Conservation (phyloP, 2,329 filamentous ascomycete genomes). For the Alternaria solani region DNA sequence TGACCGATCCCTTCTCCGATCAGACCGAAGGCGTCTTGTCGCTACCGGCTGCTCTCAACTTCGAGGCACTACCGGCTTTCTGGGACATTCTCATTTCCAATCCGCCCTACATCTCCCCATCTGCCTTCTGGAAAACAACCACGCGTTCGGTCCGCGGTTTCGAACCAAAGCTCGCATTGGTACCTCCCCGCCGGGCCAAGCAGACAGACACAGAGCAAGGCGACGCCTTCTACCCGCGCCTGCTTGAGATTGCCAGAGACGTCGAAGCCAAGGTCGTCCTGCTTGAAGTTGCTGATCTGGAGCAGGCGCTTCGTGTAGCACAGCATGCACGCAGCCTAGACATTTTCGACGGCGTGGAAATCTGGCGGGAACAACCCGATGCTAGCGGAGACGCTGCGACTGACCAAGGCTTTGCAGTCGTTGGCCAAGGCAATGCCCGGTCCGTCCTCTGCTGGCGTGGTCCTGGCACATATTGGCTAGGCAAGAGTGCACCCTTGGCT, state of each 20-base stretch:
- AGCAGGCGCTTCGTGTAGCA: conserved; percentile 72
- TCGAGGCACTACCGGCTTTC: conserved; percentile 23
- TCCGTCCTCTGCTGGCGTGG: conserved; percentile 55
- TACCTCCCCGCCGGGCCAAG: conserved; percentile 50
- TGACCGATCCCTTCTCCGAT: conserved; percentile 59
- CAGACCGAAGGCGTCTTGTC: conserved; percentile 17
- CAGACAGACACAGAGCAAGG: conserved; percentile 38
- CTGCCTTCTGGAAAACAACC: conserved; percentile 68
- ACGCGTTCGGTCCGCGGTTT: conserved; percentile 78
- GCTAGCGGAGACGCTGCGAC: background rate
- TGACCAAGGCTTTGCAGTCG: conserved; percentile 34
- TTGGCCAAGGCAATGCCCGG: conserved; percentile 54
- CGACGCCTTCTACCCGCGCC: conserved; percentile 72
- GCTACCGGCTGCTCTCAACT: conserved; percentile 29
- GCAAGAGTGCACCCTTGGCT: conserved; percentile 5
- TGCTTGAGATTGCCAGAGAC: conserved; percentile 64
- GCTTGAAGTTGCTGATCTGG: conserved; percentile 75
- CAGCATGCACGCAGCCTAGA: conserved; percentile 48
- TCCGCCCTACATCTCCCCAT: conserved; percentile 84
- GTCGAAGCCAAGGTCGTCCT: conserved; percentile 65
- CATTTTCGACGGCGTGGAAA: conserved; percentile 60
- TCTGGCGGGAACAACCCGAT: conserved; percentile 72
- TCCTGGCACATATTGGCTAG: conserved; percentile 40
- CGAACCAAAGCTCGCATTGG: conserved; percentile 82
- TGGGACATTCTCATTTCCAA: conserved; percentile 80